Evolutionary conservation across 2,329 filamentous ascomycete species (phyloP).

Genomic region (Diaporthe destruens): DNA sequence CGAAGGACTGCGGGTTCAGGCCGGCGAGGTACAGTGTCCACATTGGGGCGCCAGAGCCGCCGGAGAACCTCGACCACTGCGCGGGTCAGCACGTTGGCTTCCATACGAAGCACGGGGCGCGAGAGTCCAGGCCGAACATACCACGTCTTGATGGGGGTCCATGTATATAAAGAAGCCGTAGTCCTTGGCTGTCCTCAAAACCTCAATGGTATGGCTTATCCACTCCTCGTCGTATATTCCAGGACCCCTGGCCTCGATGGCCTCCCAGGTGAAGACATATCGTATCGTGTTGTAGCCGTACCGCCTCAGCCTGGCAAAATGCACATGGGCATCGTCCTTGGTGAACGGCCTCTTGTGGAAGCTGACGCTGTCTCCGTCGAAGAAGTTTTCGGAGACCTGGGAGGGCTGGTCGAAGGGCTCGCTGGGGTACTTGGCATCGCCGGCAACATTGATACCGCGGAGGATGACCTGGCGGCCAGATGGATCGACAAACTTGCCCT

Average conservation of each 20-base stretch:
- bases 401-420: slow-evolving; percentile 81
- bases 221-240: slow-evolving; percentile 94
- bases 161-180: slow-evolving; percentile 98
- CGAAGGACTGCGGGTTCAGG: slow-evolving; percentile 87
- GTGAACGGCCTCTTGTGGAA: slow-evolving; percentile 90
- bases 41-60: slow-evolving; percentile 94
- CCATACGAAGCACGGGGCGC: slow-evolving; percentile 41
- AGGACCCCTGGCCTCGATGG: slow-evolving; percentile 93
- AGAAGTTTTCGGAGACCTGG: slow-evolving; percentile 83
- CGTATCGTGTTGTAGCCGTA: slow-evolving; percentile 97
- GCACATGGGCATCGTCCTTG: slow-evolving; percentile 82
- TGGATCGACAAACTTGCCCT: slow-evolving; percentile 84
- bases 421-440: slow-evolving; percentile 90
- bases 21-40: slow-evolving; percentile 98
- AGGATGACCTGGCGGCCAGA: slow-evolving; percentile 88
- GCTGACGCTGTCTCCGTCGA: slow-evolving; percentile 90
- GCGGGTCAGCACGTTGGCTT: slow-evolving; percentile 18
- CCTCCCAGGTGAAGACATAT: slow-evolving; percentile 99
- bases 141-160: slow-evolving; percentile 98
- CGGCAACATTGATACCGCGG: slow-evolving; percentile 93
- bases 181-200: slow-evolving; percentile 84
- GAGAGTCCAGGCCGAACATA: slow-evolving; percentile 58
- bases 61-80: slow-evolving; percentile 93
- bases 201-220: slow-evolving; percentile 89
- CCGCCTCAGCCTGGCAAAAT: slow-evolving; percentile 87